Evolutionary conservation across 139 green algal species (phyloP), one percentile per base, ranked within the genome.

Genomic region (Chlamydomonas incerta): DNA sequence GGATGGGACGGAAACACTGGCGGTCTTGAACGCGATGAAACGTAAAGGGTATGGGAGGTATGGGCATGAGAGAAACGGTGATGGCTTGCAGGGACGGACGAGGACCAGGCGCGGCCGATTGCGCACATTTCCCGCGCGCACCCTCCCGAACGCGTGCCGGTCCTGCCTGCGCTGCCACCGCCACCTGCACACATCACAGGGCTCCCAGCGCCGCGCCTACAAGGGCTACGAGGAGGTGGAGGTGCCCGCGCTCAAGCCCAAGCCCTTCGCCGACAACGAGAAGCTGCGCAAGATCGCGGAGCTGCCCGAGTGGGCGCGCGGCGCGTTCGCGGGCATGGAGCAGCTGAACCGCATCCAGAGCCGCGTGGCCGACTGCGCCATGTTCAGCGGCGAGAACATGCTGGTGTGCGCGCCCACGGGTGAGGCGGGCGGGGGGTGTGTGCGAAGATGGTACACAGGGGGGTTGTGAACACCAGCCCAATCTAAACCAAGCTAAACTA

Each of bases 221-320:
- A 98, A 98, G 90, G 97, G 97, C 0, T 99, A 98, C 66, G 97
- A 99, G 88, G 97, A 99, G 93, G 96, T 99, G 47, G 95, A 98
- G 87, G 95, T 99, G 79, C 97, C 97, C 2, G 96, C 97, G 3
- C 80, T 98, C 11, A 99, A 99, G 90, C 93, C 96, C 57, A 98
- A 98, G 91, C 94, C 97, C 0, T 98, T 98, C 81, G 93, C 55
- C 24, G 77, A 85, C 17, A 88, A 87, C n/a, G 95, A 98, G 92
- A 88, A 88, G 82, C 93, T 98, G 70, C 67, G 89, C 15, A 80
- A 85, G 34, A 98, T 99, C 74, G 62, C 71, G 26, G 91, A 95
- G 37, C 93, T 99, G 91, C 98, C 98, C 0, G 95, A 97, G n/a
- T 99, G 97, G 97, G 89, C 94, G 18, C 93, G 94, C 46, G 80